Evolutionary conservation across 139 green algal genomes (phyloP), one percentile per base, ranked within the genome.

Genomic region (Micromonas pusilla): DNA sequence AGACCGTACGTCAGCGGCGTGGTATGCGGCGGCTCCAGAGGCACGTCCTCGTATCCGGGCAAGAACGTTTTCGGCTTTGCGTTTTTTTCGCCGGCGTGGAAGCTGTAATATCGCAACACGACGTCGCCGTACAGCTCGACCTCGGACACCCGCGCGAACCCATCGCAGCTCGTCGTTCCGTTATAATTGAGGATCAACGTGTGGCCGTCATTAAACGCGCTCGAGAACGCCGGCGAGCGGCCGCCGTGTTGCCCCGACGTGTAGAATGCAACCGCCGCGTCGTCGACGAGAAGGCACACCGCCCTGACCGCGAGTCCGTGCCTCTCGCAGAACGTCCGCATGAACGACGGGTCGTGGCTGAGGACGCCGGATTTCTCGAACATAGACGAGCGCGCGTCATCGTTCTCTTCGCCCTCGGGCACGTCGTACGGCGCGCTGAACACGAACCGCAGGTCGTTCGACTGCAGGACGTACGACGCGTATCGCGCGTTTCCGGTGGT

Each of bases 41-140:
- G 32, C 5, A 57, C 28, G 28, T 9, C 6, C 32, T 28, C 21
- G 66, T 53, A 28, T 39, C 66, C 20, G 26, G 33, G 66, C 9
- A 57, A 16, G n/a, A n/a, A n/a, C n/a, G n/a, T n/a, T n/a, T n/a
- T n/a, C n/a, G n/a, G n/a, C n/a, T n/a, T n/a, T n/a, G n/a, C n/a
- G n/a, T n/a, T n/a, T n/a, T n/a, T n/a, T n/a, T n/a, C n/a, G n/a
- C n/a, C n/a, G n/a, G n/a, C n/a, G n/a, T n/a, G n/a, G n/a, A n/a
- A n/a, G n/a, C 79, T 89, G 1, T 93, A 72, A 68, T 89, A 93
- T 32, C 91, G 83, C 78, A 99, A 85, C 37, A 97, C 92, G 16
- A 97, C 92, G 74, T 98, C 93, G 1, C 95, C 95, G 76, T 98
- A 99, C 54, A 97, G 83, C 53, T 81, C 30, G 23, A 99, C 88